phyloP scores from a whole-genome alignment of 352 stramenopile species.

The Phytophthora podocarpi region DNA sequence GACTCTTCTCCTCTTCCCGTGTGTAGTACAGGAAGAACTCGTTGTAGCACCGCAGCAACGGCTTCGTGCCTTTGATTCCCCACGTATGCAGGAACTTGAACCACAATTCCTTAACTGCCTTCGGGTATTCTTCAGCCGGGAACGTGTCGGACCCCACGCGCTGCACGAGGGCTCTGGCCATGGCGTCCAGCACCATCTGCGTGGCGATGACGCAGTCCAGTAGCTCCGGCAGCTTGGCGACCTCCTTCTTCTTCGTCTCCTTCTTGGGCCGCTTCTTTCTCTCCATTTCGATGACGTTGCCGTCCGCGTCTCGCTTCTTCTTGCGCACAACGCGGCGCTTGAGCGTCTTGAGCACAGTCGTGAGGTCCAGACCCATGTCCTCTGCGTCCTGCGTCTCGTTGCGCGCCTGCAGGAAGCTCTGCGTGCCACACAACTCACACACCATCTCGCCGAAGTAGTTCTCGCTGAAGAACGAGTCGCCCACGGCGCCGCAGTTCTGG shows the following conservation, averaged over 20 bases:
- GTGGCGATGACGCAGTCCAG: constrained; percentile 64
- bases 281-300: neutral
- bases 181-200: constrained; percentile 63
- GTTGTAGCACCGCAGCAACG: constrained; percentile 74
- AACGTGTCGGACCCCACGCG: constrained; percentile 41
- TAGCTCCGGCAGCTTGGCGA: constrained; percentile 38
- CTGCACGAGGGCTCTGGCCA: constrained; percentile 51
- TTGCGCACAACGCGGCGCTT: constrained; percentile 45
- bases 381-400: constrained; percentile 86
- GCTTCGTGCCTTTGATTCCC: constrained; percentile 58
- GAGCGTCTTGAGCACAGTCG: constrained; percentile 37
- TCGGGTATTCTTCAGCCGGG: constrained; percentile 46
- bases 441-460: constrained; percentile 89
- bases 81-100: constrained; percentile 71
- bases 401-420: constrained; percentile 79
- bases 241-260: constrained; percentile 13
- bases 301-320: constrained; percentile 24
- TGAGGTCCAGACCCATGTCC: constrained; percentile 65
- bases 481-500: constrained; percentile 73
- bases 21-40: constrained; percentile 58
- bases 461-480: constrained; percentile 80
- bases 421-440: constrained; percentile 84
- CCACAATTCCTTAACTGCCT: constrained; percentile 66
- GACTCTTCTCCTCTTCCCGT: constrained; percentile 36
- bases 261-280: neutral